Conservation (phyloP, 179 eudicot species). For the Heliamphora pulchella region DNA sequence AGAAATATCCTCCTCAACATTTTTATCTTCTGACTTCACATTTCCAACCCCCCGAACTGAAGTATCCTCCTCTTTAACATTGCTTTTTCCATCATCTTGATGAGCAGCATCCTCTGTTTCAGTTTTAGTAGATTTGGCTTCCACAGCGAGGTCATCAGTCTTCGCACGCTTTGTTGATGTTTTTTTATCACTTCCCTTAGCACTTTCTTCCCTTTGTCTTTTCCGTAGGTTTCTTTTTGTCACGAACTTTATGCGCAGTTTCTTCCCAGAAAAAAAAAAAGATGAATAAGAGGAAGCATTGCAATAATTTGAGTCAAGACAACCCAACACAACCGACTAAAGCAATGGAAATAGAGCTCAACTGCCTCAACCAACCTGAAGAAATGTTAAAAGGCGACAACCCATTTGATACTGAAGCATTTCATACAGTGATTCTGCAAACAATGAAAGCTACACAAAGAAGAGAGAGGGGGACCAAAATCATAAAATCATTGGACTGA, state of each 20-base stretch:
- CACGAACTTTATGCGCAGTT: constrained; percentile 66
- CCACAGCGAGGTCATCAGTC: constrained; percentile 31
- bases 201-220: constrained; percentile 61
- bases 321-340: constrained; percentile 7
- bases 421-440: constrained; percentile 87
- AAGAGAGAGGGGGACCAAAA: background rate
- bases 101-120: constrained; percentile 32
- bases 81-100: constrained; percentile 30
- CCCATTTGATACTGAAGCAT: constrained; percentile 98
- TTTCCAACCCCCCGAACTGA: constrained; percentile 27
- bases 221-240: constrained; percentile 61
- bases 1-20: constrained; percentile 17
- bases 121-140: constrained; percentile 36
- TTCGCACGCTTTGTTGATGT: constrained; percentile 56
- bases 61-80: constrained; percentile 29
- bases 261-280: constrained; percentile 32
- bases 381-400: constrained; percentile 55
- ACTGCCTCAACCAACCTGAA: constrained; percentile 50
- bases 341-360: background rate
- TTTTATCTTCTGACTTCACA: constrained; percentile 22
- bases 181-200: constrained; percentile 39
- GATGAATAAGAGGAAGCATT: background rate
- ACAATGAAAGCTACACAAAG: constrained; percentile 66
- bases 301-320: background rate
- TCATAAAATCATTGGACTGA: background rate